Percentiles rank a stretch among this genome's conserved stretches.
These are phyloP conservation scores for Lathyrus sativus DNA, from an alignment of 306 rosid genomes.

Conservation along the genomic window DNA sequence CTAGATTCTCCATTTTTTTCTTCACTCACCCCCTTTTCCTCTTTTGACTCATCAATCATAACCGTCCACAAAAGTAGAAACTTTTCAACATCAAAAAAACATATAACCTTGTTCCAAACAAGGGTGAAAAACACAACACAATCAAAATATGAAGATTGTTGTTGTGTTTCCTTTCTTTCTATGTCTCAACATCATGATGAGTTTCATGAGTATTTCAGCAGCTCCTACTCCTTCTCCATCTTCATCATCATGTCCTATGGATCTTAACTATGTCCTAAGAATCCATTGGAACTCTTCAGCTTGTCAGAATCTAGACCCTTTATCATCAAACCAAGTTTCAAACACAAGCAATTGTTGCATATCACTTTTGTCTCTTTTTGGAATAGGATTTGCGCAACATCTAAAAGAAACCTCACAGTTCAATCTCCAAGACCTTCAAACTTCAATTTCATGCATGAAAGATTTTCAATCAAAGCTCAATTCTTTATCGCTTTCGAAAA, in stretches of 20 bases:
- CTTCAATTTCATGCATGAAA: slow-evolving; percentile 65
- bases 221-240: slow-evolving; percentile 34
- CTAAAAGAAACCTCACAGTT: slow-evolving; percentile 74
- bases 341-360: slow-evolving; percentile 56
- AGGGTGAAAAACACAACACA: slow-evolving; percentile 9
- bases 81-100: slow-evolving; percentile 1
- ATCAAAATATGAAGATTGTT: slow-evolving; percentile 30
- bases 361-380: slow-evolving; percentile 59
- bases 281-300: slow-evolving; percentile 71
- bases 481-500: slow-evolving; percentile 47
- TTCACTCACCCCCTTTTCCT: slow-evolving; percentile 9
- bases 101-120: not conserved
- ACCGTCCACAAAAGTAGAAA: not conserved
- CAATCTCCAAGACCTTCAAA: slow-evolving; percentile 54
- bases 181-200: slow-evolving; percentile 3
- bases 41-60: slow-evolving; percentile 29
- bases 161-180: slow-evolving; percentile 20
- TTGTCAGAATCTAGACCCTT: slow-evolving; percentile 39
- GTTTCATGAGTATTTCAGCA: slow-evolving; percentile 28
- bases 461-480: slow-evolving; percentile 66
- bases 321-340: not conserved
- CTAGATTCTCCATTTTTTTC: slow-evolving; percentile 8
- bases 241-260: slow-evolving; percentile 64
- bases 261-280: slow-evolving; percentile 62
- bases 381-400: slow-evolving; percentile 58